Evolutionary conservation across 345 rosid genomes (phyloP), one percentile per base, ranked within the genome.

Genomic region (Zanthoxylum bungeanum): DNA sequence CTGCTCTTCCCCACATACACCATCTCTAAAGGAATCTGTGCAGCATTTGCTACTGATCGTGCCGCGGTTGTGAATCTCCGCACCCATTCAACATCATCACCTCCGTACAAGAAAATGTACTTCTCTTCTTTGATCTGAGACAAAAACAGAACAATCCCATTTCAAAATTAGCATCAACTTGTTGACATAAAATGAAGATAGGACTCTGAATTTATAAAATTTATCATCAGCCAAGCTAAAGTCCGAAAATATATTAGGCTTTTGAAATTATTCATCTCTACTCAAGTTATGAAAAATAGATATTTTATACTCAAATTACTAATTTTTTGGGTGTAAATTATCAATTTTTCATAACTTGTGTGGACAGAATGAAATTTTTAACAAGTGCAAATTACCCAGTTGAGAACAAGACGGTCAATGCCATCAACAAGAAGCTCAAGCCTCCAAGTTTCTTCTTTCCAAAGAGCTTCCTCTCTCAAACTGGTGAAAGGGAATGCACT

Each of bases 41-140:
- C 77, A 2, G 89, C 84, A 42, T 44, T 64, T 0, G 98, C 94
- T 5, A 86, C 87, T 9, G 78, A 60, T 7, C 79, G 79, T 3
- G 97, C 97, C 0, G 77, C 44, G 47, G 33, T 64, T 51, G 91
- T 84, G 87, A 94, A 94, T 78, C 83, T 91, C 56, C 83, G 82
- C 42, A 85, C 80, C 98, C 98, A 94, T 46, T 90, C 97, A 5
- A 86, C 37, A 74, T 91, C 88, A n/a, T 86, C 97, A 8, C 97
- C 91, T 64, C 98, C 98, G 49, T 83, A 91, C 81, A 94, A n/a
- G 88, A 91, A 89, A 14, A 94, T 86, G 87, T 94, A 94, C 69
- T 85, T 94, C 0, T 70, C 97, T 16, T 90, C 94, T 28, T 64
- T 84, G 31, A 88, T 83, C 98, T 93, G 87, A n/a, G n/a, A 36